Conservation (phyloP, 768 basidiomycete genomes). For the Auriscalpium vulgare region DNA sequence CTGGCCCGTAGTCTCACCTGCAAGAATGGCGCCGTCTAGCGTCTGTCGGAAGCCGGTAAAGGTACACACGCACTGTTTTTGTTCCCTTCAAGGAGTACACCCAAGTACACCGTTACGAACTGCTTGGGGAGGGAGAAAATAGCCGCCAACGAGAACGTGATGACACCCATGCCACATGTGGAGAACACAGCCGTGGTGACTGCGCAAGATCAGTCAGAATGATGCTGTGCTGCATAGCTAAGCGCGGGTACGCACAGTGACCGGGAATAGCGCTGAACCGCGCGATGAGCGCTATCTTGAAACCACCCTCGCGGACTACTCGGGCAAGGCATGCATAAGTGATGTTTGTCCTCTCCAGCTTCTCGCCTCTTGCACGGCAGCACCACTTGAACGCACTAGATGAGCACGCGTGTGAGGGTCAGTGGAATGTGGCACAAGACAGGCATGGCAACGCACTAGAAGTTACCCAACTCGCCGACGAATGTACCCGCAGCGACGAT, state of each 20-base stretch:
- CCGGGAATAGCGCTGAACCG: conserved; percentile 80
- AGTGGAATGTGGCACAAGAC: background rate
- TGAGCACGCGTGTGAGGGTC: too few relatives aligned
- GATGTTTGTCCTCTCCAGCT: conserved; percentile 39
- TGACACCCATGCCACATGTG: conserved; percentile 80
- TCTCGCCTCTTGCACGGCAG: conserved; percentile 67
- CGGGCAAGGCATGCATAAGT: conserved; percentile 41
- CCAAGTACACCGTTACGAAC: conserved; percentile 86
- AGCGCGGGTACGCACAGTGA: conserved; percentile 49
- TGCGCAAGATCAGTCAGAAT: conserved; percentile 18
- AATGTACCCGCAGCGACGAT: conserved; percentile 82
- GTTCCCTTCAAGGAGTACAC: conserved; percentile 54
- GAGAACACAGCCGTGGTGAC: conserved; percentile 86
- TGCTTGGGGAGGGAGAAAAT: conserved; percentile 85
- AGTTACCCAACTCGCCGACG: conserved; percentile 82
- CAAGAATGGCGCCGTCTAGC: too few relatives aligned
- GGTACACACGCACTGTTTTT: background rate
- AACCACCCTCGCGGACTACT: conserved; percentile 81
- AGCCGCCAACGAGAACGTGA: conserved; percentile 71
- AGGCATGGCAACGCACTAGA: conserved; percentile 47
- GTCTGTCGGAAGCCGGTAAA: too few relatives aligned
- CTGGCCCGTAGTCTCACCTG: conserved; percentile 38
- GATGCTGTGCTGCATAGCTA: too few relatives aligned
- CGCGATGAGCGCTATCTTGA: conserved; percentile 72
- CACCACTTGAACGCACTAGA: conserved; percentile 76